Conservation (phyloP, 331 rosid genomes). For the Quercus lobata region DNA sequence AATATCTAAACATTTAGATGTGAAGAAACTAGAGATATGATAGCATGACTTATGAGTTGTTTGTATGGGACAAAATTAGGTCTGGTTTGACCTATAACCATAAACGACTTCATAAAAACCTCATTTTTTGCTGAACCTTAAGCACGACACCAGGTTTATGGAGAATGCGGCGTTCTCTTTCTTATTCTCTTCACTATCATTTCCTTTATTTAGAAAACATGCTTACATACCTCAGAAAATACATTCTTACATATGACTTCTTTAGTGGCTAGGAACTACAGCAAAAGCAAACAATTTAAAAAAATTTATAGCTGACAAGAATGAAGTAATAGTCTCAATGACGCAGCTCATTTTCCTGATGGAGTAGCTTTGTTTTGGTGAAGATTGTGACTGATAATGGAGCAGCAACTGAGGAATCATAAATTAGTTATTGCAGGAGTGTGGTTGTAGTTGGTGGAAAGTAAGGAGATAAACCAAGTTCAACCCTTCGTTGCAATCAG, state of each 20-base stretch:
- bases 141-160: background rate
- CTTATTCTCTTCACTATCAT: background rate
- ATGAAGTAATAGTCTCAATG: background rate
- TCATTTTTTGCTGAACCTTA: background rate
- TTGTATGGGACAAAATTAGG: background rate
- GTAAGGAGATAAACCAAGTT: too few species aligned
- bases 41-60: background rate
- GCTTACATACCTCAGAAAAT: background rate
- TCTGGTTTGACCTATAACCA: background rate
- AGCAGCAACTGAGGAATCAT: too few species aligned
- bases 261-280: background rate
- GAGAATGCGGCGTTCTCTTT: background rate
- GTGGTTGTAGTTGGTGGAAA: too few species aligned
- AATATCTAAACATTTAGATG: background rate
- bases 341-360: background rate
- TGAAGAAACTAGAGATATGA: background rate
- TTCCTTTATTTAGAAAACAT: background rate
- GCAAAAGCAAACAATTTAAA: background rate
- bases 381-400: background rate
- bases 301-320: background rate
- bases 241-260: background rate
- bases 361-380: background rate
- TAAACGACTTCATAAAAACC: background rate
- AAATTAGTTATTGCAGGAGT: too few species aligned
- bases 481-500: too few species aligned